phyloP scores from a whole-genome alignment of 768 basidiomycete genomes.

The Mycena venus region DNA sequence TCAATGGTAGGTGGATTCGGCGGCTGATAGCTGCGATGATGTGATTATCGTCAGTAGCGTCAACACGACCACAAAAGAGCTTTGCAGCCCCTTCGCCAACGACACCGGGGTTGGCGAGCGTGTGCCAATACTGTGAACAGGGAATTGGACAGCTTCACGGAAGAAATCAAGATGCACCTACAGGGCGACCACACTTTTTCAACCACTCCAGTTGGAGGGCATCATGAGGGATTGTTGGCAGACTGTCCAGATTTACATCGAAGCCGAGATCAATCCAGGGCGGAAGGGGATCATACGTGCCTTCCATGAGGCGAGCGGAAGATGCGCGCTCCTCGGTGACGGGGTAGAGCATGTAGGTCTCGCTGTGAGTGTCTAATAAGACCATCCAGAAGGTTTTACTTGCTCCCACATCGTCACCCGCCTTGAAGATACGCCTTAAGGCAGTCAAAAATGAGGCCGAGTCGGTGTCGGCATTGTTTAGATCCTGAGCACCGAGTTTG shows the following conservation, averaged over 20 bases:
- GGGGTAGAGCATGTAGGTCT: not conserved
- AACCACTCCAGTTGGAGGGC: not conserved
- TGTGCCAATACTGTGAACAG: not conserved
- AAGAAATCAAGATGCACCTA: not conserved
- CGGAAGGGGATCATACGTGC: not conserved
- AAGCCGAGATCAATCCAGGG: constrained; percentile 1
- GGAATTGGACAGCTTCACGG: not conserved
- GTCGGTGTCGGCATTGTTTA: not conserved
- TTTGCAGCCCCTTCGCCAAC: not conserved
- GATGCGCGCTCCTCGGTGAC: not conserved
- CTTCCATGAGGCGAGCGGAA: not conserved
- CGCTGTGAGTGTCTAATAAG: not conserved
- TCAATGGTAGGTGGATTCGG: not conserved
- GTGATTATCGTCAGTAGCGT: not conserved
- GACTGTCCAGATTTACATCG: not conserved
- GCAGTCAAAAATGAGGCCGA: not conserved
- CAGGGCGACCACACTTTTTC: not conserved
- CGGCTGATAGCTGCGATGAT: constrained; percentile 6
- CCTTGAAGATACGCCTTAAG: constrained; percentile 1
- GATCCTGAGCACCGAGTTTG: not conserved
- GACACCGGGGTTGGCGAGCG: not conserved
- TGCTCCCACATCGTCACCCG: not conserved
- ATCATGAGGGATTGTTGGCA: not conserved
- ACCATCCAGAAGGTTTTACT: not conserved
- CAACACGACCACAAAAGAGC: not conserved